Base-by-base conservation (phyloP, 202 grass and related monocot genomes). In the Dendrocalamus latiflorus region DNA sequence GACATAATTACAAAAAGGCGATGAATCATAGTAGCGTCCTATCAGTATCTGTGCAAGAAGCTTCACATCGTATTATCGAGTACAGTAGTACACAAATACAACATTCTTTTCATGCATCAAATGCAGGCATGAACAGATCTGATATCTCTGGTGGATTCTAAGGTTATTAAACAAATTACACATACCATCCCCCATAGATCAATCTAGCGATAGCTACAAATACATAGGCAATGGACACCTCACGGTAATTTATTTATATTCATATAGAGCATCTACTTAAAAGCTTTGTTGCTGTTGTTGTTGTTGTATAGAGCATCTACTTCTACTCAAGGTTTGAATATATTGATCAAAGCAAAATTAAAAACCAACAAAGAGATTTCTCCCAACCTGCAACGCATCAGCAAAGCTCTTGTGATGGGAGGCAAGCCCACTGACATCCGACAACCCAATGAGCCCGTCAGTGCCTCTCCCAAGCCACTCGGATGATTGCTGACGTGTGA, bases 351-450 rank as follows among this genome's bases (percentile, higher is more conserved):
- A 77, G 66, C 64, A 88, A 93, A 51, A 51, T 66, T 14, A 26
- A 64, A 66, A 71, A n/a, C 0, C 30, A 76, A 44, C 0, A 8
- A 69, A 12, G 25, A 36, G 1, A 68, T 55, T 63, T 41, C n/a
- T 83, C 17, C 70, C 22, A 63, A 99, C 96, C 96, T 99, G 96
- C 65, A 99, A 65, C 10, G 85, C 96, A 92, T 95, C 93, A 67
- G 91, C 93, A 81, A 95, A 95, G 78, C 87, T 98, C 89, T 93
- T 98, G 71, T 83, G 86, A 22, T 57, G 83, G 12, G 83, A 83
- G 0, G 81, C 83, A 24, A 90, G 28, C 3, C 86, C 81, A 65
- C 76, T 89, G 47, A 80, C 83, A 76, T 93, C 92, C 51, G 88
- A 81, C 41, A 90, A 74, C 8, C 85, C 85, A 9, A 90, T 86